phyloP scores from a whole-genome alignment of 106 monocot species.

The Xerophyta viscosa region DNA sequence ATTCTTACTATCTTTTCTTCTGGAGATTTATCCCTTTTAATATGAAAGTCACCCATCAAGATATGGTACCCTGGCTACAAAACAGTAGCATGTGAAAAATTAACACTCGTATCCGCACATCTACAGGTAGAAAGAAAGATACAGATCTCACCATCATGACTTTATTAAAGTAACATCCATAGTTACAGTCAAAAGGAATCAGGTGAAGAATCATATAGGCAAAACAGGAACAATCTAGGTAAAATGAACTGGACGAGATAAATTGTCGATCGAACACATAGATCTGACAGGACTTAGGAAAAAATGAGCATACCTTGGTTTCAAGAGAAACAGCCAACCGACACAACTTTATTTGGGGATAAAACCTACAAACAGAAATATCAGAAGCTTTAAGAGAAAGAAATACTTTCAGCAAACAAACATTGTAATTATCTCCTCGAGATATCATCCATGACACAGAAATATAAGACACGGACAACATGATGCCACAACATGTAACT shows the following conservation, averaged over 20 bases:
- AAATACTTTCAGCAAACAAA: background rate
- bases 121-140: no score
- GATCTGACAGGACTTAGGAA: background rate
- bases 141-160: background rate
- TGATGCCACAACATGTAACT: no score
- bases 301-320: slow-evolving; percentile 1
- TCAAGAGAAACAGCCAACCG: slow-evolving; percentile 8
- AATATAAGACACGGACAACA: no score
- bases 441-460: no score
- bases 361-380: slow-evolving; percentile 8
- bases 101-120: background rate
- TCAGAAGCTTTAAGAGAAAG: background rate
- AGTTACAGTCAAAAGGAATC: no score
- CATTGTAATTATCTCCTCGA: no score
- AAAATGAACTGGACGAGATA: background rate
- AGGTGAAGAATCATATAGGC: no score
- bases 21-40: slow-evolving; percentile 35
- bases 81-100: background rate
- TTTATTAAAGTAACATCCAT: background rate
- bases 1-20: slow-evolving; percentile 70
- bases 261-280: background rate
- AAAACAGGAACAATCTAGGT: no score
- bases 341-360: slow-evolving; percentile 8
- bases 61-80: slow-evolving; percentile 80
- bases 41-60: slow-evolving; percentile 69